These are phyloP conservation scores for Fusarium sp. DNA, from an alignment of 2,329 filamentous ascomycete species.

Conservation along the genomic window DNA sequence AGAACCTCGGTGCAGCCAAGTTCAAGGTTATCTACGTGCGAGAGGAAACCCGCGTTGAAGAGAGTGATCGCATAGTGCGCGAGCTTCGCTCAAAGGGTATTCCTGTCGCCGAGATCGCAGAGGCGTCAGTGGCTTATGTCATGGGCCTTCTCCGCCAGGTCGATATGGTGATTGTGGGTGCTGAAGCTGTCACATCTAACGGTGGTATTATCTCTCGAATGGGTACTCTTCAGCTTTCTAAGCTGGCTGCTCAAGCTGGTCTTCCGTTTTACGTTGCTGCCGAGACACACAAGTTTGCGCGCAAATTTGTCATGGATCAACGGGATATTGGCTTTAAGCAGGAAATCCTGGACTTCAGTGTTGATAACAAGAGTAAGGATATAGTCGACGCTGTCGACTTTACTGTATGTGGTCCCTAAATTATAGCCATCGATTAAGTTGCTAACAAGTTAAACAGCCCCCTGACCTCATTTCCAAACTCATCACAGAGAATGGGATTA, in stretches of 20 bases:
- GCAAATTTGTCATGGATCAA: conserved; percentile 85
- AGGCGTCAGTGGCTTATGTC: conserved; percentile 79
- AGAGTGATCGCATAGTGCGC: conserved; percentile 77
- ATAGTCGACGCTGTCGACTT: conserved; percentile 73
- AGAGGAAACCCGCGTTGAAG: conserved; percentile 63
- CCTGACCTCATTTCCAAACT: conserved; percentile 76
- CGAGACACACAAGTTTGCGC: conserved; percentile 96
- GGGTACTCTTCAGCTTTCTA: conserved; percentile 86
- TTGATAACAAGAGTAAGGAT: conserved; percentile 58
- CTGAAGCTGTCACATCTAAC: conserved; percentile 92
- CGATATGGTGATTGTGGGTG: conserved; percentile 73
- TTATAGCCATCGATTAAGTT: no score
- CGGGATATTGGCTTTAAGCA: conserved; percentile 83
- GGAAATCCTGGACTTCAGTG: conserved; percentile 78
- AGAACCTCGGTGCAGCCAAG: conserved; percentile 67
- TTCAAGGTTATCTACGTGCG: conserved; percentile 88
- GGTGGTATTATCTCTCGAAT: conserved; percentile 91
- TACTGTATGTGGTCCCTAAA: conserved; percentile 62
- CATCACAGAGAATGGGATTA: conserved; percentile 79
- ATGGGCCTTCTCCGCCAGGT: conserved; percentile 68
- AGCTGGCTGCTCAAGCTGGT: conserved; percentile 75
- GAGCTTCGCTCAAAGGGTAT: conserved; percentile 79
- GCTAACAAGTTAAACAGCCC: conserved; percentile 56
- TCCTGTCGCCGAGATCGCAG: conserved; percentile 73
- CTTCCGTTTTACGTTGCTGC: conserved; percentile 90